Evolutionary conservation across 106 monocot species (phyloP), one percentile per base, ranked within the genome.

Genomic region (Hemerocallis citrina): DNA sequence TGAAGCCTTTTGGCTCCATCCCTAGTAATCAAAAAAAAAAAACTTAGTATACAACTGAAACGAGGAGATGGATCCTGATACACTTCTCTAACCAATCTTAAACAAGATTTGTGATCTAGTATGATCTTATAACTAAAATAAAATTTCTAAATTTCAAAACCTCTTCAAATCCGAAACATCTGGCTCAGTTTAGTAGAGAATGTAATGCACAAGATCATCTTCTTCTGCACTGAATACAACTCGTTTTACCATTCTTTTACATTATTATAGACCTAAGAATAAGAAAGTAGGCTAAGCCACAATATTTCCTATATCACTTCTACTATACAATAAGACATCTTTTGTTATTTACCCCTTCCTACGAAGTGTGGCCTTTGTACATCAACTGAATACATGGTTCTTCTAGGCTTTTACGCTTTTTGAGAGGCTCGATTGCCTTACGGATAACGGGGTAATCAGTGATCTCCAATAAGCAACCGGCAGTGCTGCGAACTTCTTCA

Each of bases 391-490:
- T 50, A 27, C 10, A 27, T 50, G 47, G 16, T 50, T 1, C 25
- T 50, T 27, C 27, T 44, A 17, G 43, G 12, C 17, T 44, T 44
- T 14, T 17, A 14, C 17, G 1, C 17, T 14, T 3, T 17, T 38
- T 24, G 23, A 38, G 15, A 71, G 29, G 45, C 29, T 65, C 45
- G 77, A 32, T 17, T 56, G 72, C 35, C 48, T 74, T 41, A 45
- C 33, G 37, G 83, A 79, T 31, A 57, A 55, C 1, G 91, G 79
- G n/a, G 43, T 74, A 7, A 85, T 15, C 2, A 91, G 64, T 7
- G 96, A 79, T 39, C 66, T 76, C 9, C 79, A 84, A 73, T 85
- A 98, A 0, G 96, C 96, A 22, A 82, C 40, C 8, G 91, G 91
- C 36, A 98, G 61, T 12, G 82, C 64, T 55, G 84, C 65, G 12